Base-by-base conservation (phyloP, 2,329 filamentous ascomycete species). In the Grosmannia penicillata region DNA sequence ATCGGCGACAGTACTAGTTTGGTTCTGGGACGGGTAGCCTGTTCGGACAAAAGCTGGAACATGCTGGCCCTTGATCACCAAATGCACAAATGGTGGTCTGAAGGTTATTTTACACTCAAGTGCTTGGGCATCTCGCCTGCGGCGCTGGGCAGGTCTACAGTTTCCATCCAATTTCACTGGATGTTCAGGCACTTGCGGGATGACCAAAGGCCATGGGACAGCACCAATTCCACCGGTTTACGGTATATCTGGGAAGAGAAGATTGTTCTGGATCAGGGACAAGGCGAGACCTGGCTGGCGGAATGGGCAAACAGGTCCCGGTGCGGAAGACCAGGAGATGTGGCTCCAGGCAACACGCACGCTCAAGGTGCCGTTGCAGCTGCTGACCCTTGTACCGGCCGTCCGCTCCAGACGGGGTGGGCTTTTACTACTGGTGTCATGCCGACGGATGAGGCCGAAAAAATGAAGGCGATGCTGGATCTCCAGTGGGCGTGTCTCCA, bases 391-490 rank as follows among this genome's bases (percentile, higher is more conserved):
- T 13, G 17, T 30, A 33, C 37, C 14, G 30, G 30, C 17, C 37
- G 30, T 4, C 30, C 14, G 4, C 30, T 33, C 10, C 30, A 31
- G 14, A 33, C 37, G 1, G 37, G 37, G 14, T 3, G 7, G 3
- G 18, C 24, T 11, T 33, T 33, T 33, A n/a, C 6, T n/a, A 21
- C 21, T 14, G 23, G 13, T 9, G 11, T n/a, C 15, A 38, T 38
- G 36, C 17, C 29, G 19, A 18, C n/a, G 19, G 35, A 37, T 9
- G 35, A 37, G 14, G 36, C 22, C 9, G 5, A 4, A 4, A 31
- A 31, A 10, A 37, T 37, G 36, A 37, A 28, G 19, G 21, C 21
- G 5, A 37, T 37, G 21, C 28, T 37, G 8, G 36, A 37, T 8
- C 17, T 31, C 8, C 36, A 37, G 14, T 37, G 36, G 36, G 27